Evolutionary conservation across 352 stramenopile genomes (phyloP).

Genomic region (Phytophthora cryptogea): DNA sequence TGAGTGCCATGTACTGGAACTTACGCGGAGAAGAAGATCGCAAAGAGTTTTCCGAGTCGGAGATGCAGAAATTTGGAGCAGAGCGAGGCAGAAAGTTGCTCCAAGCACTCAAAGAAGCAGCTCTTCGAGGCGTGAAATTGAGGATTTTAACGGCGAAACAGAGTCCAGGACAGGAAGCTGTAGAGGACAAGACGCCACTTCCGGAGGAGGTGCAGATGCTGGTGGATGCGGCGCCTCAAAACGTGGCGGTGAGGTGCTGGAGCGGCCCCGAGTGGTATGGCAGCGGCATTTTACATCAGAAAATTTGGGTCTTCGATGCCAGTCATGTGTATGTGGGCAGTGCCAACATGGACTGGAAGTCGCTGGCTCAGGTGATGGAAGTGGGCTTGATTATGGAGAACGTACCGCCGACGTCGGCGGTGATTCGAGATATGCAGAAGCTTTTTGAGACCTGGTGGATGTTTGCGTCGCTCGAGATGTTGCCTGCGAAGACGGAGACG

Average conservation of each 20-base stretch:
- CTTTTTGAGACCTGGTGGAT: slow-evolving; percentile 80
- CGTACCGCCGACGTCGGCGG: slow-evolving; percentile 28
- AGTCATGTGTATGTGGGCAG: slow-evolving; percentile 76
- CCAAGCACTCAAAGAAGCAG: slow-evolving; percentile 51
- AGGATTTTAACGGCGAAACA: slow-evolving; percentile 54
- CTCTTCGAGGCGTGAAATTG: slow-evolving; percentile 54
- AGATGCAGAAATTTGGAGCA: slow-evolving; percentile 69
- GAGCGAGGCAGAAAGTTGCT: slow-evolving; percentile 58
- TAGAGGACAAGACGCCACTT: slow-evolving; percentile 34
- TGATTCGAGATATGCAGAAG: slow-evolving; percentile 63
- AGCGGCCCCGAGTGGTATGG: slow-evolving; percentile 72
- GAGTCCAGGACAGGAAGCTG: slow-evolving; percentile 9
- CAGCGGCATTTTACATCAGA: slow-evolving; percentile 83
- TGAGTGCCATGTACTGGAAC: slow-evolving; percentile 90
- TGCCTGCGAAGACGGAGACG: slow-evolving; percentile 33
- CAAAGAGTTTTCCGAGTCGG: slow-evolving; percentile 45
- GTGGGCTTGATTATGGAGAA: slow-evolving; percentile 72
- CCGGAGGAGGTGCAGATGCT: slow-evolving; percentile 64
- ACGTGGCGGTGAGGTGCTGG: slow-evolving; percentile 63
- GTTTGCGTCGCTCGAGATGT: slow-evolving; percentile 44
- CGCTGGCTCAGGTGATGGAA: slow-evolving; percentile 83
- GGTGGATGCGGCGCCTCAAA: slow-evolving; percentile 28
- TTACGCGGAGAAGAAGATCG: slow-evolving; percentile 64
- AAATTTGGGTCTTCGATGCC: slow-evolving; percentile 78
- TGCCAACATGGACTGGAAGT: slow-evolving; percentile 90